A percentile compares a stretch with the other conserved stretches of the same genome.
Conservation (phyloP, 2,329 filamentous ascomycete species). For the Nigrospora sphaerica region DNA sequence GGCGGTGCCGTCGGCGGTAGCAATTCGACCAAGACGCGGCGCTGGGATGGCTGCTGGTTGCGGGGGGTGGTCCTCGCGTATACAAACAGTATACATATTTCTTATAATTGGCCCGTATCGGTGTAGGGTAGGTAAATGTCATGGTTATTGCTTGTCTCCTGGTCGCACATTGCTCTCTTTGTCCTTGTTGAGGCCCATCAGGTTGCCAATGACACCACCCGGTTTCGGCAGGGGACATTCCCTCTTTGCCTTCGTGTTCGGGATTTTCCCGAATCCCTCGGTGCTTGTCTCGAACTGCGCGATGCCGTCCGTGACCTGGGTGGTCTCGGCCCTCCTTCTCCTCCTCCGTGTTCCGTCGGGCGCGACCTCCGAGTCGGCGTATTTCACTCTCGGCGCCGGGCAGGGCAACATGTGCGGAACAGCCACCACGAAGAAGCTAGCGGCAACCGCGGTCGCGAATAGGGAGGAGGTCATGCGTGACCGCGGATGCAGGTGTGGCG, state of each 20-base stretch:
- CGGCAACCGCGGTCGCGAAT: constrained; percentile 85
- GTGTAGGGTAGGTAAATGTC: not conserved
- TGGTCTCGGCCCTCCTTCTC: constrained; percentile 30
- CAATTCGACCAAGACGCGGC: not conserved
- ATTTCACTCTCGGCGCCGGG: constrained; percentile 68
- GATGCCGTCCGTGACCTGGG: constrained; percentile 36
- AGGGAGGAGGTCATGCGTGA: constrained; percentile 90
- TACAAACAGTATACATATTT: constrained; percentile 5
- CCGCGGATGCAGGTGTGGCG: constrained; percentile 85
- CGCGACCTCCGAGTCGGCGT: constrained; percentile 58
- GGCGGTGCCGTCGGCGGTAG: not conserved
- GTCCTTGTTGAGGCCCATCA: constrained; percentile 59
- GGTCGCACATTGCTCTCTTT: constrained; percentile 5
- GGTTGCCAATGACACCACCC: constrained; percentile 65
- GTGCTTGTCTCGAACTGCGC: constrained; percentile 37
- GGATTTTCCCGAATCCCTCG: constrained; percentile 23
- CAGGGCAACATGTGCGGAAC: constrained; percentile 88
- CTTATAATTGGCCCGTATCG: not conserved
- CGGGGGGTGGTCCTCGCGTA: not conserved
- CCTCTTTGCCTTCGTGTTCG: constrained; percentile 40
- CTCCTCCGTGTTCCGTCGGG: constrained; percentile 27
- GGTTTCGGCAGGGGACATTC: constrained; percentile 95
- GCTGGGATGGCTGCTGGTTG: not conserved
- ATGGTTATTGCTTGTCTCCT: constrained; percentile 2
- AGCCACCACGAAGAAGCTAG: constrained; percentile 87